Base-by-base conservation (phyloP, 176 grass and related monocot species). In the Bothriochloa decipiens region DNA sequence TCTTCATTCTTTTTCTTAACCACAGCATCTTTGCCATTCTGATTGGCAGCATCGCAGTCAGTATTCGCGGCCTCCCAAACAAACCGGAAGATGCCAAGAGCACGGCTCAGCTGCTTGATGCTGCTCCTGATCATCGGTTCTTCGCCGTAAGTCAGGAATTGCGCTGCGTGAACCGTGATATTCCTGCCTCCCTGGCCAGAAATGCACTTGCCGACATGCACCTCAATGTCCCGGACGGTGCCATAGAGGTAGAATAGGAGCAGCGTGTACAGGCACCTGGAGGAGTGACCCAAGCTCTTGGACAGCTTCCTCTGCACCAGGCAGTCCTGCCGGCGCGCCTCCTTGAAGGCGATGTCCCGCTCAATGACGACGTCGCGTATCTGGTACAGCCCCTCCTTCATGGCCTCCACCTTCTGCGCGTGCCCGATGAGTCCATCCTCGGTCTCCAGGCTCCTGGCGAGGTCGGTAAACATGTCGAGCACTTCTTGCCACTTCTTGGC, bases 221-320 rank as follows among this genome's bases (percentile, higher is more conserved):
- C 49, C 36, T 94, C 88, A 69, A 94, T 74, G 72, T 97, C 90
- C 23, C 81, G 75, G 63, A 94, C 90, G 37, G 67, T 81, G 68
- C 92, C 92, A 50, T 91, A 89, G 49, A 94, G 88, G 90, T 94
- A 92, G 88, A 91, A 97, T 32, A 97, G 88, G 64, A 97, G 89
- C 72, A 97, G 47, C 8, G 86, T 91, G 81, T 92, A 91, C n/a
- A 97, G 85, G 67, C 90, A 94, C 41, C 86, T 85, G 50, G 92
- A 97, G 18, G 92, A 97, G 84, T 94, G 88, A 0, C 92, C 92
- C 60, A 94, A 84, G 69, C 79, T 91, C 78, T 88, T 94, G 75
- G 95, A 83, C 64, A 94, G 84, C 57, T 89, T 94, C 86, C 84
- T 83, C 76, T 89, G 90, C 36, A 94, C 88, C 47, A 94, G 87